phyloP scores from a whole-genome alignment of 805 yeast genomes.

The Candida sithepensis region DNA sequence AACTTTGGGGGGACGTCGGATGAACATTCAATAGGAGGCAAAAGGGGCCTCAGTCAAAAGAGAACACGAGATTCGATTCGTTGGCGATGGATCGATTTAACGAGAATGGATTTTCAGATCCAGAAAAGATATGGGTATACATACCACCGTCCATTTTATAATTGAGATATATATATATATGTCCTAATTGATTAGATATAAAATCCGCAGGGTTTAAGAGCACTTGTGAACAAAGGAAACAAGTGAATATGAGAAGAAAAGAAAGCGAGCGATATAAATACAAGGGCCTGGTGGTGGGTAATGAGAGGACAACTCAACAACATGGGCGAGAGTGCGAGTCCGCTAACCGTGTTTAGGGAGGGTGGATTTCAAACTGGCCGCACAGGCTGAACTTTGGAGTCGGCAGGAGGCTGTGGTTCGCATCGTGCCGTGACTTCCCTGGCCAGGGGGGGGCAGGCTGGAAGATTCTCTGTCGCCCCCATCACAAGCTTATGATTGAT shows the following conservation, averaged over 20 bases:
- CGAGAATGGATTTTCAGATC: background rate
- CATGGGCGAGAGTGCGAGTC: conserved; percentile 4
- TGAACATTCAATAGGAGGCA: too few species aligned
- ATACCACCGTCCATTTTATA: conserved; percentile 59
- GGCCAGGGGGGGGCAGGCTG: too few species aligned
- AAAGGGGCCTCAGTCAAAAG: too few species aligned
- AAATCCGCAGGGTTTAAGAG: conserved; percentile 1
- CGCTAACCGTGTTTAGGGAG: too few species aligned
- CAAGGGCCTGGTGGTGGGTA: conserved; percentile 1
- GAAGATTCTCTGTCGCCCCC: too few species aligned
- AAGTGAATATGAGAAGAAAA: conserved; percentile 4
- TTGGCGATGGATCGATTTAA: background rate
- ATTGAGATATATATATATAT: conserved; percentile 14
- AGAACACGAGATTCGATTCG: background rate
- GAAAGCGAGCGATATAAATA: conserved; percentile 2
- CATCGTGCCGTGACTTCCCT: too few species aligned
- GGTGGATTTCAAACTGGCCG: background rate
- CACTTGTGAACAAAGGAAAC: conserved; percentile 13
- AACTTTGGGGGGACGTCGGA: too few species aligned
- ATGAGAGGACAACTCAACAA: conserved; percentile 24
- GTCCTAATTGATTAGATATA: conserved; percentile 3
- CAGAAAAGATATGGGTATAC: conserved; percentile 23
- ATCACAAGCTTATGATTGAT: too few species aligned
- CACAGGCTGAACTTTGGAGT: background rate
- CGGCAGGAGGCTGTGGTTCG: too few species aligned